phyloP scores from a whole-genome alignment of 2,329 filamentous ascomycete genomes.

The Penicillium hesseltinei region DNA sequence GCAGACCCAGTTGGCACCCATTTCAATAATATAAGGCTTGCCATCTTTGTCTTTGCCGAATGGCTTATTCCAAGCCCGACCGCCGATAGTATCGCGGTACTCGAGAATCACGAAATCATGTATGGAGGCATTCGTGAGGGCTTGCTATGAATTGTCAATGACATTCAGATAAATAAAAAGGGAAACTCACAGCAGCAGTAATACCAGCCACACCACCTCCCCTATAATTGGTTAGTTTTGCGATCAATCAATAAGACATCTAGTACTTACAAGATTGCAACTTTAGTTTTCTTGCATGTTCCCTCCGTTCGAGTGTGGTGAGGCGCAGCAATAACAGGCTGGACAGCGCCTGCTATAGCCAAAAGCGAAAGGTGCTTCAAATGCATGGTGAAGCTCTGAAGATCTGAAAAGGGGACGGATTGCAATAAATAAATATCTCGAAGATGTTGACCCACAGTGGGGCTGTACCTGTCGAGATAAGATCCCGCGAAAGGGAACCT shows the following conservation, averaged over 20 bases:
- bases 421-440: constrained; percentile 1
- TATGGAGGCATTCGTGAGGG: constrained; percentile 21
- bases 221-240: constrained; percentile 8
- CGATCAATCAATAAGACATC: not conserved
- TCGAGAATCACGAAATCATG: constrained; percentile 24
- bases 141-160: constrained; percentile 14
- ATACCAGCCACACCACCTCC: constrained; percentile 24
- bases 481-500: not conserved
- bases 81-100: constrained; percentile 20
- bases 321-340: constrained; percentile 15
- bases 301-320: constrained; percentile 13
- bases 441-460: not conserved
- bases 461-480: not conserved
- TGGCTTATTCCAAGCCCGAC: constrained; percentile 17
- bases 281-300: constrained; percentile 22
- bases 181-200: constrained; percentile 18
- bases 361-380: constrained; percentile 15
- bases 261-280: constrained; percentile 20
- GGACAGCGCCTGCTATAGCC: constrained; percentile 13
- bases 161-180: not conserved
- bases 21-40: constrained; percentile 19
- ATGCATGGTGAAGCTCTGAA: constrained; percentile 12
- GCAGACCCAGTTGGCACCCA: constrained; percentile 21
- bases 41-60: constrained; percentile 19
- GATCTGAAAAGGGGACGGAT: not conserved